Evolutionary conservation across 768 basidiomycete genomes (phyloP).

Genomic region (Ramaria sp.): DNA sequence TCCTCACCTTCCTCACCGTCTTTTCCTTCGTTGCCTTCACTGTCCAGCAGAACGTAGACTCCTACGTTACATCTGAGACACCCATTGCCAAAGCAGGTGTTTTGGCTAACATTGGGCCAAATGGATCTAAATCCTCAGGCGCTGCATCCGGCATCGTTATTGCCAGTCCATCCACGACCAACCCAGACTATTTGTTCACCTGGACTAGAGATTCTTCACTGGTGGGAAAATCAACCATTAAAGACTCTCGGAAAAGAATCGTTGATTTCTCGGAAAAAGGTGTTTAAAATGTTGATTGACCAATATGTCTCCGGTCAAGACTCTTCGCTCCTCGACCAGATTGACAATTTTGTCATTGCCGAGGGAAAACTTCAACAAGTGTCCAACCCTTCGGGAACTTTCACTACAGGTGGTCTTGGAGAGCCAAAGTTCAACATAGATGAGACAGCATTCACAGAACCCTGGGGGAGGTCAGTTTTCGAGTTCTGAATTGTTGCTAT

Average conservation of each 20-base stretch:
- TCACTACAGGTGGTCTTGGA: constrained; percentile 63
- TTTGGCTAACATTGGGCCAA: constrained; percentile 64
- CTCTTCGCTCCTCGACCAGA: constrained; percentile 32
- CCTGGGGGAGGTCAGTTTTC: constrained; percentile 21
- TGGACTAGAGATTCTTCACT: constrained; percentile 73
- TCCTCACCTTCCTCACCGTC: constrained; percentile 2
- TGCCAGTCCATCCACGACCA: constrained; percentile 27
- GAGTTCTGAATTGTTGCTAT: neutral
- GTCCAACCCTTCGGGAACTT: constrained; percentile 56
- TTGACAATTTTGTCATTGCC: constrained; percentile 49
- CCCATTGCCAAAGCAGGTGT: constrained; percentile 54
- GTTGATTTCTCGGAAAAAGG: constrained; percentile 3
- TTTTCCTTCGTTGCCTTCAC: constrained; percentile 9
- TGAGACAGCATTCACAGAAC: constrained; percentile 40
- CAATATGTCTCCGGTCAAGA: constrained; percentile 44
- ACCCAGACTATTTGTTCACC: constrained; percentile 56
- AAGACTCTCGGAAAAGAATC: neutral
- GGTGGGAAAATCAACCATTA: constrained; percentile 16
- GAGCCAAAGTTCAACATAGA: constrained; percentile 71
- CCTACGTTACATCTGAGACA: constrained; percentile 40
- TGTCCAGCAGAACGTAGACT: constrained; percentile 26
- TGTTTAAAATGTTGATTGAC: constrained; percentile 49
- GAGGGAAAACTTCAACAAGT: constrained; percentile 52
- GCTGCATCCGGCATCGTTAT: constrained; percentile 37
- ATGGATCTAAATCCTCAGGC: constrained; percentile 41